A percentile compares a stretch with the other conserved stretches of the same genome.
phyloP scores from a whole-genome alignment of 176 grass and related monocot species.

The Lolium perenne region DNA sequence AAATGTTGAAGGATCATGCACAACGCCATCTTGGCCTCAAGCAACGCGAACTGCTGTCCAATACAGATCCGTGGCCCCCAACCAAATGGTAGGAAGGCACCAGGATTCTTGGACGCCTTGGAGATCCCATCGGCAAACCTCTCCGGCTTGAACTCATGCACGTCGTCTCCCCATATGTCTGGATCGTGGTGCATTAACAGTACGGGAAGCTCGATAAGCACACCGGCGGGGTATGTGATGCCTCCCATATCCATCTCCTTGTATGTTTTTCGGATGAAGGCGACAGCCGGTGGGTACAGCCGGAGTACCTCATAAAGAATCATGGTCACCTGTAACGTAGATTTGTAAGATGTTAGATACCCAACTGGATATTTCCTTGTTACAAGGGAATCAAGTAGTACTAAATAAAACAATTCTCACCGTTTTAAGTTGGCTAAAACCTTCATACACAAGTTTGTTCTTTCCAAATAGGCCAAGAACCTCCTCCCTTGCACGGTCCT shows the following conservation, averaged over 20 bases:
- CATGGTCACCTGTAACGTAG: neutral
- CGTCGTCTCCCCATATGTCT: neutral
- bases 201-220: slow-evolving; percentile 2
- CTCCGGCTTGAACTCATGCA: neutral
- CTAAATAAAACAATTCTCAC: neutral
- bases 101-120: neutral
- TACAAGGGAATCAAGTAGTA: neutral
- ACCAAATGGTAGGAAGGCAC: slow-evolving; percentile 3
- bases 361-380: neutral
- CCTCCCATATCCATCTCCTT: neutral
- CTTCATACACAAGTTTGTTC: neutral
- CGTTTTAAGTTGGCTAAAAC: neutral
- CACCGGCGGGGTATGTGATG: neutral
- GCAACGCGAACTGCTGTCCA: neutral
- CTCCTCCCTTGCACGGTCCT: neutral
- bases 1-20: slow-evolving; percentile 4
- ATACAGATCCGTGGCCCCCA: slow-evolving; percentile 10
- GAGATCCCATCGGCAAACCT: neutral
- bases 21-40: neutral
- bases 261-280: neutral
- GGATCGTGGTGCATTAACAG: slow-evolving; percentile 7
- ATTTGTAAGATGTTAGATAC: neutral
- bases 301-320: neutral
- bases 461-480: neutral
- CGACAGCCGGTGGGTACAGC: slow-evolving; percentile 12